Conservation (phyloP, 148 eudicot genomes). For the Limonium bicolor region DNA sequence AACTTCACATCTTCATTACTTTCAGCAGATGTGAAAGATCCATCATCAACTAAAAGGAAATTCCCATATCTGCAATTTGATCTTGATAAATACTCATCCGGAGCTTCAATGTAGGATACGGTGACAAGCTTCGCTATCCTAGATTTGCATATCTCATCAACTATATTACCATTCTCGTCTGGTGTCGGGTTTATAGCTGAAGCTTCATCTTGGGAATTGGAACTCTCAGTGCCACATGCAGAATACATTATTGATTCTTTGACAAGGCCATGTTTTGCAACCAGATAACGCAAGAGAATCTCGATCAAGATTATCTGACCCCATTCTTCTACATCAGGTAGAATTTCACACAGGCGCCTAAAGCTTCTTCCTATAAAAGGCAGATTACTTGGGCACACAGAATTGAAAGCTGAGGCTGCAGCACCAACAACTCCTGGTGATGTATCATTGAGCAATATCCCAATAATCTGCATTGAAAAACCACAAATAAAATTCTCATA, state of each 20-base stretch:
- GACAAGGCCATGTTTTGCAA: constrained; percentile 92
- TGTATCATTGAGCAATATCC: constrained; percentile 67
- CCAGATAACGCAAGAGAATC: constrained; percentile 68
- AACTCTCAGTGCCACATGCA: constrained; percentile 17
- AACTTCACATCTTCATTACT: constrained; percentile 73
- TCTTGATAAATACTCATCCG: constrained; percentile 75
- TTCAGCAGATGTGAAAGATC: constrained; percentile 47
- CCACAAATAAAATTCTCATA: not conserved
- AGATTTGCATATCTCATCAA: constrained; percentile 16
- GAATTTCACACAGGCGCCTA: constrained; percentile 59
- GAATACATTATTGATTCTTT: constrained; percentile 68
- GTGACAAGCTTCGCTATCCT: constrained; percentile 40
- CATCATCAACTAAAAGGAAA: constrained; percentile 21
- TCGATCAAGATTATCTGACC: constrained; percentile 85
- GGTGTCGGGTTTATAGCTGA: constrained; percentile 12
- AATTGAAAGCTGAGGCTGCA: constrained; percentile 86
- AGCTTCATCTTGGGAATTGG: constrained; percentile 19
- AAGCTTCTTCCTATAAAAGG: constrained; percentile 62
- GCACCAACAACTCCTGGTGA: constrained; percentile 96
- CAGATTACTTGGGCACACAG: constrained; percentile 83
- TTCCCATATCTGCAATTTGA: constrained; percentile 17
- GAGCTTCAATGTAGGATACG: constrained; percentile 84
- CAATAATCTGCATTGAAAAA: constrained; percentile 67
- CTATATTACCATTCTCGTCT: constrained; percentile 16
- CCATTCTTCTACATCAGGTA: constrained; percentile 97